These are phyloP conservation scores for Cryphonectria carpinicola DNA, from an alignment of 2,329 filamentous ascomycete genomes.

Conservation along the genomic window DNA sequence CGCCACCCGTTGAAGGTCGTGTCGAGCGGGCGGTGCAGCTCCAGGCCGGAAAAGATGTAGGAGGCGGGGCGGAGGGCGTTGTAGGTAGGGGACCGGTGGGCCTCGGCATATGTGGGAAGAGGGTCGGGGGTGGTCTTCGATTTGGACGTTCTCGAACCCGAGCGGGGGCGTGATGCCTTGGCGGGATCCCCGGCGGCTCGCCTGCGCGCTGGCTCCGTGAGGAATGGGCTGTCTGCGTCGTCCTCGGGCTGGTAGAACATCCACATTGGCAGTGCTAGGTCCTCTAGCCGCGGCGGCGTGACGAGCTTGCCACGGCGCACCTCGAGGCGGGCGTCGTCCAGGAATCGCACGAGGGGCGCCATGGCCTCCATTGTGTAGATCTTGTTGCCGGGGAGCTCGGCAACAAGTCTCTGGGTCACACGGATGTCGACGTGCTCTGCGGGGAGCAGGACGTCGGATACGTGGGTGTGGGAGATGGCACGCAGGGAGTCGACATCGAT, in stretches of 20 bases:
- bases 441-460: conserved; percentile 53
- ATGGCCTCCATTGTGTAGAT: conserved; percentile 33
- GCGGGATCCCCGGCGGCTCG: neutral
- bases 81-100: conserved; percentile 3
- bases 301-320: conserved; percentile 54
- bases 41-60: conserved; percentile 55
- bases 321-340: conserved; percentile 50
- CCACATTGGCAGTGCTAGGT: conserved; percentile 33
- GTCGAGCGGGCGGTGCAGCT: conserved; percentile 53
- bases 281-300: conserved; percentile 41
- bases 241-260: conserved; percentile 26
- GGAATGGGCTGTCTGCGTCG: conserved; percentile 8
- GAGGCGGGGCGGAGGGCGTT: conserved; percentile 23
- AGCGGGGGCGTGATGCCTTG: neutral
- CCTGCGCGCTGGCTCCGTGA: neutral
- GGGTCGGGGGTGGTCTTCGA: neutral
- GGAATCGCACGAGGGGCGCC: conserved; percentile 47
- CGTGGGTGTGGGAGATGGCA: conserved; percentile 43
- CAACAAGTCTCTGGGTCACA: conserved; percentile 45
- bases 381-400: conserved; percentile 34
- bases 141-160: neutral
- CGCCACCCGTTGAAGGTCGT: conserved; percentile 48
- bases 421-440: conserved; percentile 52
- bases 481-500: conserved; percentile 40
- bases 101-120: neutral